These are phyloP conservation scores for Neurospora sp. DNA, from an alignment of 495 filamentous ascomycete genomes.

Conservation along the genomic window DNA sequence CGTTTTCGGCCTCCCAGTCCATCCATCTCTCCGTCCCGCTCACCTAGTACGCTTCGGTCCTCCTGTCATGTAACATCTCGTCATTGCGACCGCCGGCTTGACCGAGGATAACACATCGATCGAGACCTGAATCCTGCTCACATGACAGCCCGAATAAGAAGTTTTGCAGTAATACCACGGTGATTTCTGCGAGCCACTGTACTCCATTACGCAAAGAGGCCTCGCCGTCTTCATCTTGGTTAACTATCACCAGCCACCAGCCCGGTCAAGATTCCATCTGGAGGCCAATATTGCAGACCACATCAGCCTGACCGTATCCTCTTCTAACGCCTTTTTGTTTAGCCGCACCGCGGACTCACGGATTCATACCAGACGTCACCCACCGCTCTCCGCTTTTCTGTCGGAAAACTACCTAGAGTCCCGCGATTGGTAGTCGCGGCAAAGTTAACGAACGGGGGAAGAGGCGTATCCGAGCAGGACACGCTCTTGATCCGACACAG, in stretches of 20 bases:
- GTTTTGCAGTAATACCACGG: not conserved
- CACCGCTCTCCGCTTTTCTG: conserved; percentile 2
- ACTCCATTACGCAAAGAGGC: not conserved
- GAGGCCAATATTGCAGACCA: not conserved
- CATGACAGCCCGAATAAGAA: not conserved
- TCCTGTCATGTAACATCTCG: not conserved
- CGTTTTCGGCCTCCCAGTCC: not conserved
- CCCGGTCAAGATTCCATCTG: not conserved
- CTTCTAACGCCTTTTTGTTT: conserved; percentile 15
- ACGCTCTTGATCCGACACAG: not conserved
- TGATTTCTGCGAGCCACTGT: not conserved
- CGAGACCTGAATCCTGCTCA: not conserved
- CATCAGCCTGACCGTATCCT: not conserved
- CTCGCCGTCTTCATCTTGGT: not conserved
- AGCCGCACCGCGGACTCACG: conserved; percentile 13
- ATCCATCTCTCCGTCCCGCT: not conserved
- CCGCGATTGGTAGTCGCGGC: conserved; percentile 15
- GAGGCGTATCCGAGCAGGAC: not conserved
- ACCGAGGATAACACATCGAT: not conserved
- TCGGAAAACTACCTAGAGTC: conserved; percentile 9
- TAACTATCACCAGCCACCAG: conserved; percentile 10
- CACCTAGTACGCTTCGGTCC: not conserved
- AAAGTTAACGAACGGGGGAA: not conserved
- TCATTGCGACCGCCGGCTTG: not conserved
- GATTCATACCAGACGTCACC: not conserved